These are phyloP conservation scores for Rossbeevera mucosa DNA, from an alignment of 768 basidiomycete genomes.

Conservation along the genomic window DNA sequence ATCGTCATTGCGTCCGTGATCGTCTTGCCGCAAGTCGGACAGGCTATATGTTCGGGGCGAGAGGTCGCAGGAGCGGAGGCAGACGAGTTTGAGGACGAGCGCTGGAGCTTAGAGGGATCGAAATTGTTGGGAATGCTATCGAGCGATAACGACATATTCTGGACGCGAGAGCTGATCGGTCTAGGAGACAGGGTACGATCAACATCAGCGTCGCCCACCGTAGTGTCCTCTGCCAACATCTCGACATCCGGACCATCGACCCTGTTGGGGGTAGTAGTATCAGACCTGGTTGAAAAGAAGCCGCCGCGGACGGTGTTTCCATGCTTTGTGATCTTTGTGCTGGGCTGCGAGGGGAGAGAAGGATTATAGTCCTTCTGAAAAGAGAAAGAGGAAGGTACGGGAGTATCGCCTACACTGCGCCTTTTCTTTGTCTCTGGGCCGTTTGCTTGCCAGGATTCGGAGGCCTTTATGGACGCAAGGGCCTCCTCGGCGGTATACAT, in stretches of 20 bases:
- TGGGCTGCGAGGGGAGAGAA: constrained; percentile 24
- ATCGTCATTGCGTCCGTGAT: constrained; percentile 44
- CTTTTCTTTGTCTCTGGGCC: constrained; percentile 45
- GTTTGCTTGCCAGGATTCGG: constrained; percentile 29
- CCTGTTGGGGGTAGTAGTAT: constrained; percentile 11
- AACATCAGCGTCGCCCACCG: constrained; percentile 24
- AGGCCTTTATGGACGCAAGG: constrained; percentile 37
- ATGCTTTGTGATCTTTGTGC: constrained; percentile 16
- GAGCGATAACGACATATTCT: constrained; percentile 49
- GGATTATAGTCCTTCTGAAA: constrained; percentile 26
- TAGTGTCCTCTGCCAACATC: constrained; percentile 25
- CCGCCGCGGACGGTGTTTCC: constrained; percentile 8
- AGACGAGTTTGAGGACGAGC: constrained; percentile 30
- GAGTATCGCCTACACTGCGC: constrained; percentile 36
- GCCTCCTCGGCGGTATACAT: constrained; percentile 54
- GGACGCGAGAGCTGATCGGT: constrained; percentile 28
- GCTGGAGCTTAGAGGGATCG: constrained; percentile 33
- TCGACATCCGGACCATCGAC: constrained; percentile 25
- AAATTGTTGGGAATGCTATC: constrained; percentile 42
- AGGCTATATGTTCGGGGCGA: constrained; percentile 38
- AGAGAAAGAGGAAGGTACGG: constrained; percentile 27
- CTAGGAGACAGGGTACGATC: constrained; percentile 18
- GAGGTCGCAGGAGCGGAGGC: constrained; percentile 45
- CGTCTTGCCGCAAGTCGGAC: constrained; percentile 53
- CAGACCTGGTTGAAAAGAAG: constrained; percentile 25